phyloP scores from a whole-genome alignment of 1,284 basidiomycete species.

The Mycena citricolor region DNA sequence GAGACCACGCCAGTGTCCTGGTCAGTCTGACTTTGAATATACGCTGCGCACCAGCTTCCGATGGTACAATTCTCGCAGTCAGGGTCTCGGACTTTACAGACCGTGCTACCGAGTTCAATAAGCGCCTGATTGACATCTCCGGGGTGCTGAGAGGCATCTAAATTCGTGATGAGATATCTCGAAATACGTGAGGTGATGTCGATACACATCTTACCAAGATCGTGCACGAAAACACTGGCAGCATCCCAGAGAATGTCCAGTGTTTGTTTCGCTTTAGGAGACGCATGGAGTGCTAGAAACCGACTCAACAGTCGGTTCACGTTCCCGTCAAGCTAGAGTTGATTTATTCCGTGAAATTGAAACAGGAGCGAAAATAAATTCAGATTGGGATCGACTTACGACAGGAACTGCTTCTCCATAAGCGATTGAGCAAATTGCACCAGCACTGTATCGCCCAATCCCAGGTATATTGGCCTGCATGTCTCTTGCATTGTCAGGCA shows the following conservation, averaged over 20 bases:
- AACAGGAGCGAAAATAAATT: conserved; percentile 1
- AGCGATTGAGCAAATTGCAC: conserved; percentile 89
- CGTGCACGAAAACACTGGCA: conserved; percentile 67
- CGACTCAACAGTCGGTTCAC: conserved; percentile 83
- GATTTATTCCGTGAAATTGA: no score
- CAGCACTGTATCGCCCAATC: conserved; percentile 88
- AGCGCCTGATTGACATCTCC: conserved; percentile 89
- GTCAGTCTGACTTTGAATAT: conserved; percentile 28
- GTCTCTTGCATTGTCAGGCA: conserved; percentile 79
- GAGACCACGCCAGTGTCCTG: conserved; percentile 15
- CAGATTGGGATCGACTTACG: conserved; percentile 47
- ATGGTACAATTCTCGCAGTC: conserved; percentile 75
- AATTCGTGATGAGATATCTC: neutral
- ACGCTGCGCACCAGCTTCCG: conserved; percentile 65
- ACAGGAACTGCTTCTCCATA: conserved; percentile 84
- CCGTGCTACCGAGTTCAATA: conserved; percentile 86
- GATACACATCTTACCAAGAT: conserved; percentile 25
- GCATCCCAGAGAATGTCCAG: conserved; percentile 82
- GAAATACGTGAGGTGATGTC: conserved; percentile 8
- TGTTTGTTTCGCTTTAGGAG: conserved; percentile 75
- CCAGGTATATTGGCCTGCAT: conserved; percentile 88
- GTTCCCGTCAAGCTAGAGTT: conserved; percentile 91
- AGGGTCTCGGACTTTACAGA: conserved; percentile 85
- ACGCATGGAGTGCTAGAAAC: conserved; percentile 78
- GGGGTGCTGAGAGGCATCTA: conserved; percentile 40